Evolutionary conservation across 2,329 filamentous ascomycete species (phyloP).

Genomic region (Colletotrichum eleusines): DNA sequence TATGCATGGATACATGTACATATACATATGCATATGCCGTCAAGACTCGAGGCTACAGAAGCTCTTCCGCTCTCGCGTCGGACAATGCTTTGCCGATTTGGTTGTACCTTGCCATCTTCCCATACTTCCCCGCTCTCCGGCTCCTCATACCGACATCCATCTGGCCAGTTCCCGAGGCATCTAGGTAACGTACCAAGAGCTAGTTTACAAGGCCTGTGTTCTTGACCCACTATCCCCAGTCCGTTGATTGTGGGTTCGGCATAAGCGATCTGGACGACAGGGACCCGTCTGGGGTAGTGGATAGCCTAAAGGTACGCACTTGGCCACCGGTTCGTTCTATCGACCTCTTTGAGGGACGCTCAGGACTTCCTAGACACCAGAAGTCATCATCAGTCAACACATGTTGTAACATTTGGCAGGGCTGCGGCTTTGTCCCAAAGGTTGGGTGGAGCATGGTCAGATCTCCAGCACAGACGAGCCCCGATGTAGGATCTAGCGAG

Average conservation of each 20-base stretch:
- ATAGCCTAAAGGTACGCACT: neutral
- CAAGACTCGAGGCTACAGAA: neutral
- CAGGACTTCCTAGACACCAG: too few species aligned
- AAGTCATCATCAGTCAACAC: neutral
- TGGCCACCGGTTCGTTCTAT: neutral
- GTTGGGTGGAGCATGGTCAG: slow-evolving; percentile 7
- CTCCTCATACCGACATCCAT: neutral
- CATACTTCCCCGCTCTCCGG: slow-evolving; percentile 5
- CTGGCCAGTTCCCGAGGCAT: slow-evolving; percentile 3
- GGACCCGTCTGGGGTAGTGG: slow-evolving; percentile 27
- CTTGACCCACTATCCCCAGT: slow-evolving; percentile 27
- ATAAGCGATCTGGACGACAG: neutral
- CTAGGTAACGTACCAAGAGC: neutral
- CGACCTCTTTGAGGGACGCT: neutral
- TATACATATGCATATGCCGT: slow-evolving; percentile 6
- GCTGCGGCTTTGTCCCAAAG: neutral
- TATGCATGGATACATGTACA: neutral
- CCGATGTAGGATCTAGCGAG: neutral
- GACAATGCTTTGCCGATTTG: slow-evolving; percentile 7
- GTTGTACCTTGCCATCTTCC: neutral
- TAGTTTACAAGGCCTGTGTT: neutral
- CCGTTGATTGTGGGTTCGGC: slow-evolving; percentile 12
- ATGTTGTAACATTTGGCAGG: neutral
- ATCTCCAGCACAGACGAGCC: slow-evolving; percentile 1
- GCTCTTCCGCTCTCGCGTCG: neutral